Base-by-base conservation (phyloP, 2,329 filamentous ascomycete species). In the Sclerotinia borealis region DNA sequence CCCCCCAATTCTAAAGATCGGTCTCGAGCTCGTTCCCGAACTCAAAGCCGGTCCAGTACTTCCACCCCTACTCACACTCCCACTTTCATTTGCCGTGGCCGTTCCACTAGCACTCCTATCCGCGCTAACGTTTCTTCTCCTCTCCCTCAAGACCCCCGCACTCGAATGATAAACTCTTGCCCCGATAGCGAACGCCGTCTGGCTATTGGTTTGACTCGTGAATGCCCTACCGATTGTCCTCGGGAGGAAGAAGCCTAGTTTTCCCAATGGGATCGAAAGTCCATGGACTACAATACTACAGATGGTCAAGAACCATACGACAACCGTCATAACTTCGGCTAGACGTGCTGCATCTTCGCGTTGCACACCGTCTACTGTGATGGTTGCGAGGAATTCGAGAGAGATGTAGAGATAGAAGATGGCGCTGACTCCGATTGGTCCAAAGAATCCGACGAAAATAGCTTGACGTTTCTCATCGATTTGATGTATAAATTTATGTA, bases 381-480 rank as follows among this genome's bases (percentile, higher is more conserved):
- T 71, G 2, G 64, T 77, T 36, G 75, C 77, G 56, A 97, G 79
- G 65, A 93, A 96, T 29, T 96, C 90, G 1, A 90, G 75, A 47
- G 84, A 88, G 66, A 96, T 80, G 72, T 92, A 96, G 7, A 97
- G 81, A 73, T 97, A 96, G 74, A 96, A 97, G 25, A 96, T 84
- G 1, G 92, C 93, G 19, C 90, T 91, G 1, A 96, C 92, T 3
- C 93, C 92, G 63, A 97, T 93, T 0, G 93, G 93, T 0, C 93
- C 93, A 68, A 97, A 97, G 78, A 96, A 96, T 0, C 93, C 93
- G 9, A 95, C 90, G 71, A 96, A 96, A 0, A 90, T 77, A 1
- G 92, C 92, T 68, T 96, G 92, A 4, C 84, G 83, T 36, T 83
- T 75, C 47, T 89, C 81, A 63, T 92, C 84, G 48, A 96, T 92